These are phyloP conservation scores for Caryopteris hybrid DNA, from an alignment of 305 asterid genomes.

Conservation along the genomic window DNA sequence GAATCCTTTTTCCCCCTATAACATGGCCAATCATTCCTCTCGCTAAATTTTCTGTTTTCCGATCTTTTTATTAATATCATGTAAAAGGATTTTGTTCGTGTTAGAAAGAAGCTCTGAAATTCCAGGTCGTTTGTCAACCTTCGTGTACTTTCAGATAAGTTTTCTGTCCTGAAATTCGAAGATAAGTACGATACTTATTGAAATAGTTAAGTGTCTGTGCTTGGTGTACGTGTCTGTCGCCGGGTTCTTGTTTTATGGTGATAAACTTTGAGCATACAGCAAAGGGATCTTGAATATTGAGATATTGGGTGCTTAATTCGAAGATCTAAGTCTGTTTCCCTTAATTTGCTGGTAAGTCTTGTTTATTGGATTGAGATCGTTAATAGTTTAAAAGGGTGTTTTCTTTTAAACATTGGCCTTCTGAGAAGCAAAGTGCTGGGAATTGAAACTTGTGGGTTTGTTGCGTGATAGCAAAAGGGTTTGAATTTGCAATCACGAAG, in stretches of 20 bases:
- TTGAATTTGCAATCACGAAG: constrained; percentile 3
- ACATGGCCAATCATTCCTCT: constrained; percentile 75
- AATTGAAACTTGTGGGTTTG: constrained; percentile 8
- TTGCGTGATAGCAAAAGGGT: not conserved
- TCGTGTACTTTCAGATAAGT: constrained; percentile 11
- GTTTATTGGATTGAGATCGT: constrained; percentile 7
- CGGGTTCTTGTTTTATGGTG: not conserved
- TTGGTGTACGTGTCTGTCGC: constrained; percentile 4
- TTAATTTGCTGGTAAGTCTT: too few species aligned
- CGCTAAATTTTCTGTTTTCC: constrained; percentile 47
- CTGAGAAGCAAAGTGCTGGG: constrained; percentile 7
- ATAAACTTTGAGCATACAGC: not conserved
- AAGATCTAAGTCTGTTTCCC: too few species aligned
- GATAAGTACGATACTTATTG: constrained; percentile 3
- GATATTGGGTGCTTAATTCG: too few species aligned
- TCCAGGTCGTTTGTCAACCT: constrained; percentile 18
- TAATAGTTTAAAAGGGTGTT: constrained; percentile 2
- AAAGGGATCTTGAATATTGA: not conserved
- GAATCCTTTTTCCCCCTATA: constrained; percentile 89
- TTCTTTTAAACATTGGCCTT: not conserved
- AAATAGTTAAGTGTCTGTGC: constrained; percentile 6
- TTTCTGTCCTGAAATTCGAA: constrained; percentile 29
- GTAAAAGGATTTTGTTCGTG: constrained; percentile 23
- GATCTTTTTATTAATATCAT: constrained; percentile 22
- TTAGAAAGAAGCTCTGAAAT: constrained; percentile 14